Evolutionary conservation across 1,139 yeast genomes (phyloP).

Genomic region (Taiozyma onychis): DNA sequence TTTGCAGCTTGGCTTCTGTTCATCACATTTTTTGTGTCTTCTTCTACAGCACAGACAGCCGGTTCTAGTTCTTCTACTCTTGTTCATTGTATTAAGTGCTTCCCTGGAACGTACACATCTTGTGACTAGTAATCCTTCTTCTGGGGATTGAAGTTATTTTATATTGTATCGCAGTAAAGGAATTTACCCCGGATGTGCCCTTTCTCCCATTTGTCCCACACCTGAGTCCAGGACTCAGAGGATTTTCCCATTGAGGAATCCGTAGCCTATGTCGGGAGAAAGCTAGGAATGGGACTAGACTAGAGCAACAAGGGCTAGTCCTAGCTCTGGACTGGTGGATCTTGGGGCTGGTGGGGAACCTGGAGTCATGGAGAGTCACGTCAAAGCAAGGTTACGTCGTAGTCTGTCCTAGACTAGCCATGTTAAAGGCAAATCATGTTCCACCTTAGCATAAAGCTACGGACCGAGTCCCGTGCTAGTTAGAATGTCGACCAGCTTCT

Average conservation of each 20-base stretch:
- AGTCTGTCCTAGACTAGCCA: not conserved
- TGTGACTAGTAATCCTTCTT: not conserved
- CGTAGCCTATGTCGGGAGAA: not conserved
- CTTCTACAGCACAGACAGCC: constrained; percentile 41
- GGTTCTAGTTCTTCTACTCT: constrained; percentile 33
- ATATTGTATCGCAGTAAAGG: not conserved
- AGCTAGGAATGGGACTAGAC: not conserved
- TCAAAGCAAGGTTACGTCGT: not conserved
- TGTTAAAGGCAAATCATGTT: too few species aligned
- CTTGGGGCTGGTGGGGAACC: not conserved
- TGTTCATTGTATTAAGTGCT: not conserved
- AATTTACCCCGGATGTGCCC: not conserved
- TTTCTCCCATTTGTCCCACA: not conserved
- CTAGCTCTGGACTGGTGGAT: not conserved
- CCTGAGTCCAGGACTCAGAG: not conserved
- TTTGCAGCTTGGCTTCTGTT: constrained; percentile 35
- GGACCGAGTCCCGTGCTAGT: not conserved
- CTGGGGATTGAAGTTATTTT: not conserved
- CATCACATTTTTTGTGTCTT: constrained; percentile 42
- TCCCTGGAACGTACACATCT: not conserved
- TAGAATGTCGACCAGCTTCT: not conserved
- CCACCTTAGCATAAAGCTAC: too few species aligned
- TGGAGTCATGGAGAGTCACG: not conserved
- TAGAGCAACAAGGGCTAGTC: not conserved
- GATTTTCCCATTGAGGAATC: not conserved